Evolutionary conservation across 108 stramenopile species (phyloP).

Genomic region (Aurantiochytrium sp.): DNA sequence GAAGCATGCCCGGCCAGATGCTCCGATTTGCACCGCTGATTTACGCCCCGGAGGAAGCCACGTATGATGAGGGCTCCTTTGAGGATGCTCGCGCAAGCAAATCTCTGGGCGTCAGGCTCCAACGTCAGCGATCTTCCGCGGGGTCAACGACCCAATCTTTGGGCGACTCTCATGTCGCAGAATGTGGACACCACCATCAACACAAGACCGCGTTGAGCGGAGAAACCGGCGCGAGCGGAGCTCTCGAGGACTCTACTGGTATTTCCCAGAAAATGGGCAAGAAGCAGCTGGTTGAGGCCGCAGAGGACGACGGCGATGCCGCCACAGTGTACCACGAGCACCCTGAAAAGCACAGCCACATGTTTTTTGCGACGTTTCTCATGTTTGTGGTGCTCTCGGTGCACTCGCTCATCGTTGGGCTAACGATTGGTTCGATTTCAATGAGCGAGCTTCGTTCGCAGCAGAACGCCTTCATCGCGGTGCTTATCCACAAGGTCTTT

Average conservation of each 20-base stretch:
- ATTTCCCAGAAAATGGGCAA: not conserved
- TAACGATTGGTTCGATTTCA: not conserved
- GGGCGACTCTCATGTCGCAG: too few relatives aligned
- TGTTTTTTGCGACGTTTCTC: slow-evolving; percentile 12
- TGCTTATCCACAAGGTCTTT: not conserved
- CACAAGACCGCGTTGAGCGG: too few relatives aligned
- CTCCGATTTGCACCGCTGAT: not conserved
- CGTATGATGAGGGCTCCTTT: not conserved
- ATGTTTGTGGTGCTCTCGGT: slow-evolving; percentile 6
- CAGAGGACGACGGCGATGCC: not conserved
- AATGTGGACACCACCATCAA: too few relatives aligned
- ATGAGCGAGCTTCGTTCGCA: not conserved
- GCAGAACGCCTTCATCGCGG: not conserved
- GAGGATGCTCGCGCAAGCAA: not conserved
- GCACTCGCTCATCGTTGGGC: not conserved
- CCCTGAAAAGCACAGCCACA: not conserved
- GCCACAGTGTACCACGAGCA: not conserved
- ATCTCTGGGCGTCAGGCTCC: too few relatives aligned
- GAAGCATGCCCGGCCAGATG: not conserved
- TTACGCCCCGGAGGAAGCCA: not conserved
- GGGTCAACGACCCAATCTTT: too few relatives aligned
- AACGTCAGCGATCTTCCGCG: too few relatives aligned
- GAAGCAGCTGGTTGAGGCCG: not conserved
- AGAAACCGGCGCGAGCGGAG: too few relatives aligned
- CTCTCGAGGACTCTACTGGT: too few relatives aligned